Evolutionary conservation across 148 eudicot species (phyloP), one percentile per base, ranked within the genome.

Genomic region (Dianthus caryophyllus): DNA sequence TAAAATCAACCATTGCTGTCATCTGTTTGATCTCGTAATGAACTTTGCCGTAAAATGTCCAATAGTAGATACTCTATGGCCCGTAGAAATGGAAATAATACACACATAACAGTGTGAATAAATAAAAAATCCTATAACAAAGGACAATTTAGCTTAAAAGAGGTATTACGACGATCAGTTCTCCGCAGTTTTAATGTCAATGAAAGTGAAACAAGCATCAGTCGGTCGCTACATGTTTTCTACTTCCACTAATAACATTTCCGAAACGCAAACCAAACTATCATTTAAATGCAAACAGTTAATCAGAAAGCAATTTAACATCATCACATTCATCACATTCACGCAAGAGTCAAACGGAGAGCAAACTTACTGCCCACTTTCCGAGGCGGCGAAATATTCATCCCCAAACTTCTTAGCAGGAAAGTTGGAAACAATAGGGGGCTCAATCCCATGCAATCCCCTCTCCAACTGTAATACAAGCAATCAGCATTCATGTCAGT

Each of bases 371-470:
- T 89, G 91, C 72, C 87, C 82, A 76, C 78, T 84, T 71, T 80
- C 88, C 27, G 81, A 77, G 9, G 83, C 82, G 0, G 84, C 67
- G 74, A 89, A 87, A 65, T 80, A 84, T 51, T 79, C 76, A 69
- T 87, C 91, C 59, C 80, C 78, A 58, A 76, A 93, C 80, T 83
- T 93, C 75, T 85, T 85, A 11, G 82, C 84, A 24, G 98, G 96
- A 71, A 89, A 89, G 67, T 83, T 87, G 65, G 85, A 87, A 60
- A 84, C 75, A 5, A 78, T 81, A 27, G 80, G 78, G 69, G 82
- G 87, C 71, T 89, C 95, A 67, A 86, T 80, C 53, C 96, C 96
- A 72, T 82, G 87, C 33, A 84, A 64, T 64, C 96, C 96, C 36
- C 96, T 63, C 69, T 93, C 98, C 87, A 89, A 58, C 98, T 93